These are phyloP conservation scores for Jasminum sambac DNA, from an alignment of 257 asterid genomes.

Conservation along the genomic window DNA sequence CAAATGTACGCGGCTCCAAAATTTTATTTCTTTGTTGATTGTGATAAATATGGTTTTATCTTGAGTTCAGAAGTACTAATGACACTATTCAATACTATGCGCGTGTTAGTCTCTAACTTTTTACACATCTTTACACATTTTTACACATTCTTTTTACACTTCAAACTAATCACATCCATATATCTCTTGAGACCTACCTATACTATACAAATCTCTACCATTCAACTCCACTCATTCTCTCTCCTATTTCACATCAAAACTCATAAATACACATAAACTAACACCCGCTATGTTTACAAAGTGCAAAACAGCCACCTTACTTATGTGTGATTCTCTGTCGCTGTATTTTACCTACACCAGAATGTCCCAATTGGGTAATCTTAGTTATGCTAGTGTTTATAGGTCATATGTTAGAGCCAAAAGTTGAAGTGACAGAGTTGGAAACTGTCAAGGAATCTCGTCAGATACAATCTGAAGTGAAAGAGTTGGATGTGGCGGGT, in stretches of 20 bases:
- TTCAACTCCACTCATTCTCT: too few species aligned
- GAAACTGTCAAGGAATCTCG: conserved; percentile 40
- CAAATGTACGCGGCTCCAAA: background rate
- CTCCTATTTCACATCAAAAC: too few species aligned
- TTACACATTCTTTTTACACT: too few species aligned
- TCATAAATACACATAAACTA: too few species aligned
- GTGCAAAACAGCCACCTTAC: background rate
- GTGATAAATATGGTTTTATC: conserved; percentile 17
- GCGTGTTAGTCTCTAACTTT: too few species aligned
- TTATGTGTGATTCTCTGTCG: background rate
- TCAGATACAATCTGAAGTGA: conserved; percentile 43
- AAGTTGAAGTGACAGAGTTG: conserved; percentile 35
- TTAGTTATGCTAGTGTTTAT: conserved; percentile 26
- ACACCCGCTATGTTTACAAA: background rate
- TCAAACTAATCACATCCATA: too few species aligned
- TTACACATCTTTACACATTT: too few species aligned
- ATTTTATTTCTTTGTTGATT: background rate
- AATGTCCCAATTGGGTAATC: conserved; percentile 15
- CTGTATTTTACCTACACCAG: conserved; percentile 9
- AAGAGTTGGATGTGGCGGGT: conserved; percentile 38
- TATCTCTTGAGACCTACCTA: too few species aligned
- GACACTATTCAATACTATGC: background rate
- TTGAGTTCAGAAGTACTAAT: background rate
- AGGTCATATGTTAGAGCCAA: conserved; percentile 38
- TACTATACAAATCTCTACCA: too few species aligned